Base-by-base conservation (phyloP, 73 alveolate species). In the Paraurostyla sp. region DNA sequence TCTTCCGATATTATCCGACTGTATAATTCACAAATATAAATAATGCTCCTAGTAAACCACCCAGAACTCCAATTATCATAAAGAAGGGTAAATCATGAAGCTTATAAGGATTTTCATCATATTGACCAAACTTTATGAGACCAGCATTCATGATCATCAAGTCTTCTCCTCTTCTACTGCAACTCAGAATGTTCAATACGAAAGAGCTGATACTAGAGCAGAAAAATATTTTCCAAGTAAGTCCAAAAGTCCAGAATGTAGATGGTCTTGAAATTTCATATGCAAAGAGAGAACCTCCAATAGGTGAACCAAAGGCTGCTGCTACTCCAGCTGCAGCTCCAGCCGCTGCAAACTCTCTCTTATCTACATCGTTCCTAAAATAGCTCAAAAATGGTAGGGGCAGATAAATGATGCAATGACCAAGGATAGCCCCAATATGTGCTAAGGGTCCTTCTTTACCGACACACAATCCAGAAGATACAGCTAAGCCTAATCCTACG, bases 371-470 rank as follows among this genome's bases (percentile, higher is more conserved):
- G 45, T 89, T 83, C 41, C 89, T 42, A 48, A 89, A 82, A 35
- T 36, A 82, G 25, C 40, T 22, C 73, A 48, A 63, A 45, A 62
- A 40, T 0, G 69, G 83, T 0, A 63, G 27, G 9, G 95, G 95
- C 9, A 82, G 62, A 41, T 89, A 82, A 16, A 71, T 33, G 2
- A 57, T 83, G 32, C 69, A 41, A 25, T 48, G 78, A 0, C 95
- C 95, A n/a, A 89, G 20, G 9, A 51, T 89, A 49, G 95, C 95
- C 20, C 95, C 95, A 25, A 89, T 82, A 71, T 89, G 95, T 35
- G 92, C 95, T 41, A 89, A 60, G 3, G 95, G 95, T 0, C 95
- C 95, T 46, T 89, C 95, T 68, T 82, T 89, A 9, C 95, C 95
- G 13, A 80, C 69, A 43, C 84, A 62, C 25, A 82, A 54, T 2